Evolutionary conservation across 2,329 filamentous ascomycete species (phyloP).

Genomic region (Hypoxylon sp.): DNA sequence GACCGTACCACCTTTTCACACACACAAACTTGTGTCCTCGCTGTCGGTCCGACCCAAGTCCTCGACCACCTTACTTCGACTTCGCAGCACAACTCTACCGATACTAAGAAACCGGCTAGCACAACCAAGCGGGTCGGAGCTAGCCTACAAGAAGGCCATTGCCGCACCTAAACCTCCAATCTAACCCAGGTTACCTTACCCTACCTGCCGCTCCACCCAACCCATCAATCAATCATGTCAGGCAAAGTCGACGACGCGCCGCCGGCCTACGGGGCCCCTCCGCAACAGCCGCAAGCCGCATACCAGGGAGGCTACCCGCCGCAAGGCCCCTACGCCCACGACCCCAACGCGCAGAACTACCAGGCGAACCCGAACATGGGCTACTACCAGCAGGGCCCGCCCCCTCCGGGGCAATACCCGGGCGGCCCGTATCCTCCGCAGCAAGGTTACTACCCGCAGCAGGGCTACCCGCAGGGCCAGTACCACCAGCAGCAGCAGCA

Average conservation of each 20-base stretch:
- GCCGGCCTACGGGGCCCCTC: constrained; percentile 63
- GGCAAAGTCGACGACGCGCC: constrained; percentile 64
- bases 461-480: constrained; percentile 54
- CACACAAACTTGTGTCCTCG: not conserved
- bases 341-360: constrained; percentile 48
- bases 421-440: constrained; percentile 17
- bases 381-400: constrained; percentile 60
- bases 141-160: not conserved
- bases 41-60: not conserved
- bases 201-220: constrained; percentile 2
- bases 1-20: constrained; percentile 1
- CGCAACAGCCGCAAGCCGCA: constrained; percentile 62
- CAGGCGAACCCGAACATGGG: constrained; percentile 61
- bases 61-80: not conserved
- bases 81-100: not conserved
- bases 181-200: not conserved
- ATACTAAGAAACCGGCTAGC: not conserved
- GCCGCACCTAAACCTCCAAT: not conserved
- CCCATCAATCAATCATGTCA: constrained; percentile 57
- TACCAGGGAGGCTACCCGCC: constrained; percentile 55
- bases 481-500: constrained; percentile 51
- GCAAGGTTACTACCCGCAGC: constrained; percentile 51
- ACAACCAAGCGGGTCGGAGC: constrained; percentile 5
- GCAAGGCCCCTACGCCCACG: constrained; percentile 43
- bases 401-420: constrained; percentile 54